Evolutionary conservation across 2,329 filamentous ascomycete species (phyloP).

Genomic region (Chaetomiaceae sp.): DNA sequence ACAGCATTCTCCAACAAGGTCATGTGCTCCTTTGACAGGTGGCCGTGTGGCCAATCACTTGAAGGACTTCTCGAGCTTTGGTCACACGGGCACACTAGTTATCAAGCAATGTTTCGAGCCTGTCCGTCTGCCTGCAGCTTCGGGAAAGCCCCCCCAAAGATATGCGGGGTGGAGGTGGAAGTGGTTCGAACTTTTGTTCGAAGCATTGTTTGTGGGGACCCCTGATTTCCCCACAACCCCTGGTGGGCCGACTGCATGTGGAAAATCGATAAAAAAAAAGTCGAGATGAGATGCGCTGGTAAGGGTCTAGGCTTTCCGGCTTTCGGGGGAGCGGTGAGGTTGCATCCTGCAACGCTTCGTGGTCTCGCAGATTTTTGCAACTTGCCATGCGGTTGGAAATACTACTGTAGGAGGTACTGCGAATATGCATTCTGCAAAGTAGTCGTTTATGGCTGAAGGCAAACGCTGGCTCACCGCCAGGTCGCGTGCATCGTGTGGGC

Average conservation of each 20-base stretch:
- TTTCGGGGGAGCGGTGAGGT: slow-evolving; percentile 1
- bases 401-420: too few relatives aligned
- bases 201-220: not conserved
- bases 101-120: too few relatives aligned
- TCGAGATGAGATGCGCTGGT: not conserved
- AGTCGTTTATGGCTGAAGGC: too few relatives aligned
- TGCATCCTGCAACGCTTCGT: not conserved
- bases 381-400: too few relatives aligned
- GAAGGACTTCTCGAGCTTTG: not conserved
- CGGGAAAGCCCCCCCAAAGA: not conserved
- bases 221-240: slow-evolving; percentile 7
- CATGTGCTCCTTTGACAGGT: slow-evolving; percentile 2
- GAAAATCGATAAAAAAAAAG: not conserved
- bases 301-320: slow-evolving; percentile 2
- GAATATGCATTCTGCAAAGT: not conserved
- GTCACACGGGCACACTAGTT: too few relatives aligned
- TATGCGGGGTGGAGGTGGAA: too few relatives aligned
- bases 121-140: not conserved
- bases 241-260: not conserved
- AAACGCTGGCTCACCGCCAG: not conserved
- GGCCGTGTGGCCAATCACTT: slow-evolving; percentile 3
- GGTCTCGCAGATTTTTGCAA: too few relatives aligned
- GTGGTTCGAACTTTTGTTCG: too few relatives aligned
- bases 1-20: not conserved
- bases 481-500: not conserved